Evolutionary conservation across 2,329 filamentous ascomycete genomes (phyloP).

Genomic region (Neonectria punicea): DNA sequence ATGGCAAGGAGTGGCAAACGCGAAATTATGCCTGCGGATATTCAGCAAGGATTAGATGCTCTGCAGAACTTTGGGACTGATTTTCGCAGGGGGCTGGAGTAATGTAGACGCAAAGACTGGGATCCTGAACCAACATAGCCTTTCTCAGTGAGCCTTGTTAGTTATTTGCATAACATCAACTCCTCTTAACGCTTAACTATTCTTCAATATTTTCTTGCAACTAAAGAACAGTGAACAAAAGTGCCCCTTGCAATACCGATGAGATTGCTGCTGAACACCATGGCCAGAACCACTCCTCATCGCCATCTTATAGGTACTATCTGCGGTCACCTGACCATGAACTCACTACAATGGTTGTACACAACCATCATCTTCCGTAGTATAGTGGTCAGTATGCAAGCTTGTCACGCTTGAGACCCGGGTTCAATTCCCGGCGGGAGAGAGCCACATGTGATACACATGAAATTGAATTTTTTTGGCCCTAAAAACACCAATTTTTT

Average conservation of each 20-base stretch:
- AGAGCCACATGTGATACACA: slow-evolving; percentile 34
- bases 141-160: too few relatives aligned
- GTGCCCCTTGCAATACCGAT: too few relatives aligned
- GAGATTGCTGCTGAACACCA: too few relatives aligned
- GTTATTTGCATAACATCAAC: too few relatives aligned
- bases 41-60: neutral
- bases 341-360: slow-evolving; percentile 31
- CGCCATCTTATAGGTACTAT: neutral
- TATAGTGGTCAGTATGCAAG: slow-evolving; percentile 49
- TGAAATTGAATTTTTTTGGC: slow-evolving; percentile 4
- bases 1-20: slow-evolving; percentile 1
- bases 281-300: too few relatives aligned
- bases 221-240: too few relatives aligned
- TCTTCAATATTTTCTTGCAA: too few relatives aligned
- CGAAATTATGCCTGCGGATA: neutral
- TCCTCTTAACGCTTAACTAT: too few relatives aligned
- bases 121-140: too few relatives aligned
- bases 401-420: slow-evolving; percentile 46
- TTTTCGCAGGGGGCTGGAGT: too few relatives aligned
- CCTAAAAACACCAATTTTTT: neutral
- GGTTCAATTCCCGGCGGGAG: slow-evolving; percentile 45
- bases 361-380: slow-evolving; percentile 44
- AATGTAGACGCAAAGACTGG: too few relatives aligned
- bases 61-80: neutral
- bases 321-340: slow-evolving; percentile 1